Base-by-base conservation (phyloP, 2,329 filamentous ascomycete species). In the Colletotrichum sp. region DNA sequence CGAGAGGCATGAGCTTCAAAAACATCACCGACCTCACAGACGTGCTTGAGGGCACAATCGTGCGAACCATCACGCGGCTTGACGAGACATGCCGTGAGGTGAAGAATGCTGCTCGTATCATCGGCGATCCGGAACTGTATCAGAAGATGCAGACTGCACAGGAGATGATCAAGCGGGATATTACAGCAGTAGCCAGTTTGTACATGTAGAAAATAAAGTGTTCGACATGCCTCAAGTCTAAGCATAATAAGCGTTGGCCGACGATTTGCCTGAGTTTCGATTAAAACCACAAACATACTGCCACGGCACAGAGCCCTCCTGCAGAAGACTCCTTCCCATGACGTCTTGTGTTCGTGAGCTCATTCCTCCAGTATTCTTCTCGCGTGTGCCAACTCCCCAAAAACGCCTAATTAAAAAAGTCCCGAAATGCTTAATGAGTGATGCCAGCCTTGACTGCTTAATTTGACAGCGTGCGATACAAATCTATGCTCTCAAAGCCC, bases 41-140 rank as follows among this genome's bases (percentile, higher is more conserved):
- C 84, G 96, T 99, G 73, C 92, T 99, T 81, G 97, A 99, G 85
- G 97, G 97, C 2, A 99, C 97, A 0, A 99, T 99, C 86, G 97
- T 99, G 64, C 90, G 97, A 69, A 96, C 97, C 3, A 99, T 99
- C 80, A 98, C 96, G 57, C 89, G 97, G 30, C 88, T 99, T 74
- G 97, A 99, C 81, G 97, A 99, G 89, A 98, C 96, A 10, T 99
- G 97, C 83, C 90, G 97, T 64, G 97, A 99, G 86, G 97, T 99
- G 72, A 98, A 98, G 90, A 99, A 98, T 83, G 96, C 97, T 49
- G 97, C 97, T 32, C 91, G 97, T 79, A 95, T 99, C 79, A 96
- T 99, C 79, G 97, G 97, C 28, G 97, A 99, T 83, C 97, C 97
- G 5, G 94, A 94, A 72, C 87, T 99, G 79, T 98, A 98, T 84